Evolutionary conservation across 495 filamentous ascomycete genomes (phyloP).

Genomic region (Paragyromitra xinjiangensis): DNA sequence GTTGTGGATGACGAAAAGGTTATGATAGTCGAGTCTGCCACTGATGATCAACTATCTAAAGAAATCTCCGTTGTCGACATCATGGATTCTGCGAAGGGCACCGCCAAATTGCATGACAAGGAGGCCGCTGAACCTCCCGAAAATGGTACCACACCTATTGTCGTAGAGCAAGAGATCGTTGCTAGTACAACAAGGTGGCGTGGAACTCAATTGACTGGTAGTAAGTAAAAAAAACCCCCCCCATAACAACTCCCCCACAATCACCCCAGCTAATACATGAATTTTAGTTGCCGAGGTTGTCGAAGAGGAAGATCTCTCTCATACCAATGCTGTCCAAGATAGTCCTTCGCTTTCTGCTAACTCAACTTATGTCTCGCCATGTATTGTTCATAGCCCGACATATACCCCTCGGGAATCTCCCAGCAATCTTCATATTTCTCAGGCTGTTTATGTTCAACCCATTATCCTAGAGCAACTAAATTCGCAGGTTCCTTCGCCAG

Average conservation of each 20-base stretch:
- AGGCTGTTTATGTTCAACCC: neutral
- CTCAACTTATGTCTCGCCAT: slow-evolving; percentile 14
- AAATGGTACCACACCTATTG: neutral
- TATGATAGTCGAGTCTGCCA: neutral
- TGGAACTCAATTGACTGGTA: slow-evolving; percentile 49
- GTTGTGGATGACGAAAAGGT: neutral
- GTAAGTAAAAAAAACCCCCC: slow-evolving; percentile 26
- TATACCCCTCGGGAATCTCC: neutral
- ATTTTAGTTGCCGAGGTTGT: slow-evolving; percentile 37
- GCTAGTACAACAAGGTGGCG: slow-evolving; percentile 40
- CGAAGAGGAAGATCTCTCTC: slow-evolving; percentile 43
- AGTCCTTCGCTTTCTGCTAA: neutral
- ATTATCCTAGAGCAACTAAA: slow-evolving; percentile 17
- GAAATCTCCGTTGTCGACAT: neutral
- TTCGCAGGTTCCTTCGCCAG: neutral
- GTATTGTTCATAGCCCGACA: slow-evolving; percentile 28
- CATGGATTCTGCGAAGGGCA: neutral
- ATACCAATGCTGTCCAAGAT: neutral
- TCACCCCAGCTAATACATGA: slow-evolving; percentile 19
- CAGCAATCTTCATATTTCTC: neutral
- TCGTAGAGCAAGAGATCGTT: slow-evolving; percentile 38
- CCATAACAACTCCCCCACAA: neutral
- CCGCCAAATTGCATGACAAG: neutral
- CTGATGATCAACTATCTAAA: neutral
- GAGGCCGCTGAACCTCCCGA: neutral